phyloP scores from a whole-genome alignment of 768 basidiomycete genomes.

The Mycena indigotica region DNA sequence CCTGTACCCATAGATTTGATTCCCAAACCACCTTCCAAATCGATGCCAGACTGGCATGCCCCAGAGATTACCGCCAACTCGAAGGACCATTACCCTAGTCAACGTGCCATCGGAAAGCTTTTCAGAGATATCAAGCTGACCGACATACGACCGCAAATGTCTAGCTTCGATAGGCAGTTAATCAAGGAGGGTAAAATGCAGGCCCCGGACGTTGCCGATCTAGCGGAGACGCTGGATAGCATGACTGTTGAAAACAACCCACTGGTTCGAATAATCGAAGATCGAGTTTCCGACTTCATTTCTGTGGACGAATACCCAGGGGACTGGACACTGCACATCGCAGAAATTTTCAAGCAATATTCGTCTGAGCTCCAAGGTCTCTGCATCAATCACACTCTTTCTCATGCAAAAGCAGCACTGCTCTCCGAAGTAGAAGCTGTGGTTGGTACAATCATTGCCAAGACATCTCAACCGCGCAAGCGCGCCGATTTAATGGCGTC shows the following conservation, averaged over 20 bases:
- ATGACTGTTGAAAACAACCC: slow-evolving; percentile 23
- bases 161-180: slow-evolving; percentile 23
- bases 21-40: slow-evolving; percentile 41
- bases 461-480: slow-evolving; percentile 57
- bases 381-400: slow-evolving; percentile 50
- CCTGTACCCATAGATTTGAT: slow-evolving; percentile 44
- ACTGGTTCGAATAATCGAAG: slow-evolving; percentile 31
- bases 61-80: slow-evolving; percentile 52
- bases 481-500: slow-evolving; percentile 56
- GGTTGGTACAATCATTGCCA: slow-evolving; percentile 67
- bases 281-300: slow-evolving; percentile 31
- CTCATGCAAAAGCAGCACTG: slow-evolving; percentile 39
- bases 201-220: slow-evolving; percentile 23
- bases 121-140: slow-evolving; percentile 64
- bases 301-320: slow-evolving; percentile 24
- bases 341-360: slow-evolving; percentile 44
- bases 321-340: slow-evolving; percentile 32
- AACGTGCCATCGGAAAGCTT: slow-evolving; percentile 59
- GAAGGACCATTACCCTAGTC: slow-evolving; percentile 52
- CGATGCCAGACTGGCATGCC: slow-evolving; percentile 66
- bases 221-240: slow-evolving; percentile 23
- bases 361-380: slow-evolving; percentile 48
- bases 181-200: slow-evolving; percentile 16
- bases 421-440: slow-evolving; percentile 67
- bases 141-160: slow-evolving; percentile 15